Evolutionary conservation across 78 protist species (phyloP), one percentile per base, ranked within the genome.

Genomic region (Chrysochromulina parva): DNA sequence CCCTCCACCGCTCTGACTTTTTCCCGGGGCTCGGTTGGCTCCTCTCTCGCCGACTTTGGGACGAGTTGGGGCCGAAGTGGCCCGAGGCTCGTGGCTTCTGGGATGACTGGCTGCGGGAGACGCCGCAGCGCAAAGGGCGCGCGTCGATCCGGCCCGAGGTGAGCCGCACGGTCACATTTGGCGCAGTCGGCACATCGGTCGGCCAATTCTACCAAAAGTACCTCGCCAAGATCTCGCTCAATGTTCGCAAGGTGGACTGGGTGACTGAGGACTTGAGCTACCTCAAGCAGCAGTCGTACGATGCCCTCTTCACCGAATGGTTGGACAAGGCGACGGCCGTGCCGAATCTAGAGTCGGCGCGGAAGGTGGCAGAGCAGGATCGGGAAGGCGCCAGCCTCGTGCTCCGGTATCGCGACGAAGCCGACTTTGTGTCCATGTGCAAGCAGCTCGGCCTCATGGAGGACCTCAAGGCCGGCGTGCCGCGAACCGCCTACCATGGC

Each of bases 11-110:
- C 73, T 80, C 96, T 20, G 98, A 97, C 28, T 96, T 95, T 93
- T 96, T 97, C 90, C 98, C 98, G 2, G 82, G 99, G 3, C 78
- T 97, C 2, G 98, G 98, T 47, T 97, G 99, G 99, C 57, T 97
- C 90, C 19, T 96, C n/a, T 26, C 92, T 17, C 76, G 93, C 2
- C 13, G 22, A 22, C 93, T 97, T 67, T 97, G 97, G 97, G 85
- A 24, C 4, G 96, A 95, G 89, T 71, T 95, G 47, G 48, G 80
- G 11, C 53, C 91, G 0, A 62, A 81, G 17, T 97, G 99, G 99
- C 96, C 97, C 20, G 14, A 10, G 0, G 82, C 38, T 53, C 3
- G 9, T 3, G 88, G 94, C 47, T 96, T 94, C 88, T 97, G 99
- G 99, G 99, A 97, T 92, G 97, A 96, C 69, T 97, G 97, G 96